These are phyloP conservation scores for Xylariaceae sp. DNA, from an alignment of 2,329 filamentous ascomycete species.

Conservation along the genomic window DNA sequence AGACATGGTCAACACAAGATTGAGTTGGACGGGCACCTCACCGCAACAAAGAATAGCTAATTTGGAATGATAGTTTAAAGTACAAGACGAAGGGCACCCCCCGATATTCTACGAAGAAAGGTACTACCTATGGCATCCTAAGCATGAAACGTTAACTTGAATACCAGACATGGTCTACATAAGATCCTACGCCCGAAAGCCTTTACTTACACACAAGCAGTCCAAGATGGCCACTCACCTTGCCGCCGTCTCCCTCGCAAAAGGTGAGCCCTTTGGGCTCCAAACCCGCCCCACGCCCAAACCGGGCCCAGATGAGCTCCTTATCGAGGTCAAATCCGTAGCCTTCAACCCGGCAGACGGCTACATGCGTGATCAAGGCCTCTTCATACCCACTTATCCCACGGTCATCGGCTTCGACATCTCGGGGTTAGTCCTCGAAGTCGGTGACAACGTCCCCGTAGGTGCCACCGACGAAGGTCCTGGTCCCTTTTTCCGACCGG, in stretches of 20 bases:
- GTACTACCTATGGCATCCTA: neutral
- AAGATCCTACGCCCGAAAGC: neutral
- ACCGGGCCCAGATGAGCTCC: slow-evolving; percentile 54
- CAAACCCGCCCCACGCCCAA: slow-evolving; percentile 50
- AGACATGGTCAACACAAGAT: neutral
- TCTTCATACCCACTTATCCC: slow-evolving; percentile 50
- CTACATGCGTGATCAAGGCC: slow-evolving; percentile 50
- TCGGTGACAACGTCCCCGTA: slow-evolving; percentile 48
- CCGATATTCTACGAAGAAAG: neutral
- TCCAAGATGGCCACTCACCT: slow-evolving; percentile 47
- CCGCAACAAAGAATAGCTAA: too few relatives aligned
- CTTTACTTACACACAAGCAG: slow-evolving; percentile 2
- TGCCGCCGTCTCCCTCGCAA: slow-evolving; percentile 46
- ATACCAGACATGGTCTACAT: neutral
- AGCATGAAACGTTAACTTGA: neutral
- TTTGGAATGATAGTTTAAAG: too few relatives aligned
- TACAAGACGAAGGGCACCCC: neutral
- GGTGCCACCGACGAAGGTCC: slow-evolving; percentile 10
- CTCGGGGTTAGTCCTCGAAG: slow-evolving; percentile 50
- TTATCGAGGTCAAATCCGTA: slow-evolving; percentile 54
- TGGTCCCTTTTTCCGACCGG: slow-evolving; percentile 37
- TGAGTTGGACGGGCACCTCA: neutral
- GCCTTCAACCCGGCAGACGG: slow-evolving; percentile 57
- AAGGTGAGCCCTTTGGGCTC: slow-evolving; percentile 48
- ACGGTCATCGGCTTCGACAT: slow-evolving; percentile 52